Percentiles rank a stretch among this genome's conserved stretches.
These are phyloP conservation scores for Mariannaea elegans DNA, from an alignment of 2,329 filamentous ascomycete genomes.

Conservation along the genomic window DNA sequence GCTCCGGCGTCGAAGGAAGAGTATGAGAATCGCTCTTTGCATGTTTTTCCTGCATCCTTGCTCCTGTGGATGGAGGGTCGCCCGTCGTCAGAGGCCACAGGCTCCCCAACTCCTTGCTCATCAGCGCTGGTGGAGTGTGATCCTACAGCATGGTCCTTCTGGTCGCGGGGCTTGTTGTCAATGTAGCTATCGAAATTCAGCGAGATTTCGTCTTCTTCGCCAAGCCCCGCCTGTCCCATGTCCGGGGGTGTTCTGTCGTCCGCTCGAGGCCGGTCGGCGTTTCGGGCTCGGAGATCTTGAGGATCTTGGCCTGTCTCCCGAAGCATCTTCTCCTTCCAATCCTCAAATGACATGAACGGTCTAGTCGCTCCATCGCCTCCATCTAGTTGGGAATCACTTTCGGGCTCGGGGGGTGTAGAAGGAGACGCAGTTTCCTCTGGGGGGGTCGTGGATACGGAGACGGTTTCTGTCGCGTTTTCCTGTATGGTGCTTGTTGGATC, in stretches of 20 bases:
- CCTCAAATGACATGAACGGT: slow-evolving; percentile 93
- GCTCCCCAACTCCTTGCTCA: slow-evolving; percentile 45
- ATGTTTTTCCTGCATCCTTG: slow-evolving; percentile 95
- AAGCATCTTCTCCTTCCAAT: slow-evolving; percentile 96
- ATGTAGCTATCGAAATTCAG: slow-evolving; percentile 59
- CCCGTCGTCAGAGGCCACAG: slow-evolving; percentile 56
- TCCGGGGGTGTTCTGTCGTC: slow-evolving; percentile 62
- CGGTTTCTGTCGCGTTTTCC: neutral
- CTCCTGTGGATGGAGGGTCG: slow-evolving; percentile 70
- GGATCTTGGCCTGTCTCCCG: slow-evolving; percentile 81
- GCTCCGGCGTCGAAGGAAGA: slow-evolving; percentile 97
- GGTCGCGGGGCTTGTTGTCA: slow-evolving; percentile 30
- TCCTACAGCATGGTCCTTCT: slow-evolving; percentile 8
- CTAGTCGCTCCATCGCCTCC: slow-evolving; percentile 37
- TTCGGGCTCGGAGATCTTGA: slow-evolving; percentile 71
- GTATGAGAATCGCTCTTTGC: slow-evolving; percentile 97
- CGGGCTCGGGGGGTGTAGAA: slow-evolving; percentile 3
- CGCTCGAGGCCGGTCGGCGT: slow-evolving; percentile 60
- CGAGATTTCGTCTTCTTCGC: slow-evolving; percentile 87
- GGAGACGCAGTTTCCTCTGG: slow-evolving; percentile 10
- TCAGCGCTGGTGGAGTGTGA: slow-evolving; percentile 16
- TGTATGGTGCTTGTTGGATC: slow-evolving; percentile 9
- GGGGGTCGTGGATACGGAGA: slow-evolving; percentile 18
- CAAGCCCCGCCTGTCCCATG: slow-evolving; percentile 79
- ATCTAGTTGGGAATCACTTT: slow-evolving; percentile 25